phyloP scores from a whole-genome alignment of 169 alveolate genomes.

The Plasmodium billcollinsi region DNA sequence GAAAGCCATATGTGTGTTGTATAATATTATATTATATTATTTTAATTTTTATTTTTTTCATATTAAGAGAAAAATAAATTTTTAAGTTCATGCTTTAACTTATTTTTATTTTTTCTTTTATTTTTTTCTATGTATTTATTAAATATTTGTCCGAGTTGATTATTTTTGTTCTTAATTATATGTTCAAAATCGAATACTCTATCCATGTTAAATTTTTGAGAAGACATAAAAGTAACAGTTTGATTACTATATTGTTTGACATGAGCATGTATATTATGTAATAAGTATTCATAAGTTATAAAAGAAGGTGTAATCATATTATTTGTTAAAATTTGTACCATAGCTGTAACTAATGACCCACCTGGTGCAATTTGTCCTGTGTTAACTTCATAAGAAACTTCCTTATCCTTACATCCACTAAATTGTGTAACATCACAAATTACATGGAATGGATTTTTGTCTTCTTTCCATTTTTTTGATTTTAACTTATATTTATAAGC shows the following conservation, averaged over 20 bases:
- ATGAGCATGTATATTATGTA: conserved; percentile 18
- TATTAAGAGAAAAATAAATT: not conserved
- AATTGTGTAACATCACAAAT: conserved; percentile 64
- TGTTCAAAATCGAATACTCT: conserved; percentile 49
- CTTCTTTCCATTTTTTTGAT: conserved; percentile 58
- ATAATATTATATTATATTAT: no score
- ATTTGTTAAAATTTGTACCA: conserved; percentile 23
- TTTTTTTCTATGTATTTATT: conserved; percentile 12
- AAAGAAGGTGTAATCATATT: conserved; percentile 1
- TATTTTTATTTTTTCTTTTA: conserved; percentile 15
- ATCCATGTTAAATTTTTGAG: conserved; percentile 39
- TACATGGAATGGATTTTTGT: conserved; percentile 57
- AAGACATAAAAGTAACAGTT: conserved; percentile 33
- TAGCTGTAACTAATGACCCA: conserved; percentile 27
- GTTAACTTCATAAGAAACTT: conserved; percentile 29
- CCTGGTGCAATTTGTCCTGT: conserved; percentile 31
- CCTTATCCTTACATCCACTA: conserved; percentile 36
- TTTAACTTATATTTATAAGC: conserved; percentile 62
- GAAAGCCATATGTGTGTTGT: no score
- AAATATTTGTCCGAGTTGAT: conserved; percentile 14
- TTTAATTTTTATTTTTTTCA: no score
- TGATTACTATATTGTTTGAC: conserved; percentile 15
- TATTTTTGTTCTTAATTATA: conserved; percentile 29
- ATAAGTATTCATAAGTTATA: conserved; percentile 26
- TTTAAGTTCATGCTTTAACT: not conserved